Base-by-base conservation (phyloP, 805 yeast species). In the Hanseniaspora singularis region DNA sequence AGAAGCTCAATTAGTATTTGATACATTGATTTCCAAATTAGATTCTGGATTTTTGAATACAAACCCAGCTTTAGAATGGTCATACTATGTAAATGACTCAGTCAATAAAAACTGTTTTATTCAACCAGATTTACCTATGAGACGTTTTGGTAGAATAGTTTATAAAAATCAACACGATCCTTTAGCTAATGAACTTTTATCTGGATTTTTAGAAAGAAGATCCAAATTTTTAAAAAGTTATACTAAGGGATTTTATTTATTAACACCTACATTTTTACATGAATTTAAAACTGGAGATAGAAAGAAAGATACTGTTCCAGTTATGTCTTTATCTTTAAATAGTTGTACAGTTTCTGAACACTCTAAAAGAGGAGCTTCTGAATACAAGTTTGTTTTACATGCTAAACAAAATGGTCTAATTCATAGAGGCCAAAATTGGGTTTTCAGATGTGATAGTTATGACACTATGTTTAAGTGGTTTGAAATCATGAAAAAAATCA, bases 151-250 rank as follows among this genome's bases (percentile, higher is more conserved):
- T 39, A 83, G 79, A 50, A 72, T 87, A 42, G 58, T 60, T 9
- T 88, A 86, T 58, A 77, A 77, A 26, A 71, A 79, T 57, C 83
- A 76, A 57, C 71, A 72, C 55, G 82, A 86, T 46, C 76, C 86
- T 11, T 67, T 85, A 52, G 75, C 88, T 12, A 66, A 62, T 44
- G 79, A 76, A 53, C 71, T 88, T 32, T 74, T 85, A 46, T 74
- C 86, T 11, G 96, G 96, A 2, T 74, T 70, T 52, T 69, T 89
- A 52, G 97, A 92, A 62, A 74, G 96, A 62, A 73, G 95, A 56
- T 84, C 96, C 6, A 89, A 89, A 68, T 88, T 77, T 61, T 69
- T 92, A 53, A 88, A 88, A 67, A 81, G 89, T n/a, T 92, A 87
- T 63, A 76, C 94, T 3, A 73, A 78, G 52, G 95, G 92, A 3